Evolutionary conservation across 768 basidiomycete genomes (phyloP).

Genomic region (Calocybe gangraenosa): DNA sequence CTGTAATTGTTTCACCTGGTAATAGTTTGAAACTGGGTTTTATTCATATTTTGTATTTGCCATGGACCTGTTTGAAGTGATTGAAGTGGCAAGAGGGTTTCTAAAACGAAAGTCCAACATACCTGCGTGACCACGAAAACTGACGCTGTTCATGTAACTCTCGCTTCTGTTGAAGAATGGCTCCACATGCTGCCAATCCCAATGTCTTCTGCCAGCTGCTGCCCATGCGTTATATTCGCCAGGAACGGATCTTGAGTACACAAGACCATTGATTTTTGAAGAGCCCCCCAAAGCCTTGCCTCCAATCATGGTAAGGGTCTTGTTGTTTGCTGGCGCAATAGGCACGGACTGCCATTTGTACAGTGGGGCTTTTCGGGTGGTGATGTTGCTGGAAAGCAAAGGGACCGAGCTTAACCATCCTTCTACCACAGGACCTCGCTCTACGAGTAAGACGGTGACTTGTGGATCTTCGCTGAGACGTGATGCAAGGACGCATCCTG

Average conservation of each 20-base stretch:
- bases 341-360: conserved; percentile 16
- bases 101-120: too few species aligned
- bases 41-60: conserved; percentile 10
- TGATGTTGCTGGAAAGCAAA: conserved; percentile 25
- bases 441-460: conserved; percentile 28
- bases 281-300: conserved; percentile 27
- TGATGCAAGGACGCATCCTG: conserved; percentile 34
- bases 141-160: background rate
- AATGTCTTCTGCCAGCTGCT: conserved; percentile 19
- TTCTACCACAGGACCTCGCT: conserved; percentile 26
- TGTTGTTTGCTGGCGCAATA: conserved; percentile 6
- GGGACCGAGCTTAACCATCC: conserved; percentile 29
- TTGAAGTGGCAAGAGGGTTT: background rate
- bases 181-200: conserved; percentile 23
- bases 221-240: conserved; percentile 27
- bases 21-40: conserved; percentile 6
- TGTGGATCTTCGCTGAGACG: conserved; percentile 30
- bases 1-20: background rate
- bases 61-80: conserved; percentile 15
- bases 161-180: background rate
- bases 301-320: conserved; percentile 14
- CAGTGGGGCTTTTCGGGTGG: conserved; percentile 14
- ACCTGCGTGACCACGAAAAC: background rate
- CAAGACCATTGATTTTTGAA: conserved; percentile 24
- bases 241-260: conserved; percentile 23